Percentiles rank a stretch among this genome's conserved stretches.
Evolutionary conservation across 495 filamentous ascomycete species (phyloP).

Genomic region (Penicillium goetzii): DNA sequence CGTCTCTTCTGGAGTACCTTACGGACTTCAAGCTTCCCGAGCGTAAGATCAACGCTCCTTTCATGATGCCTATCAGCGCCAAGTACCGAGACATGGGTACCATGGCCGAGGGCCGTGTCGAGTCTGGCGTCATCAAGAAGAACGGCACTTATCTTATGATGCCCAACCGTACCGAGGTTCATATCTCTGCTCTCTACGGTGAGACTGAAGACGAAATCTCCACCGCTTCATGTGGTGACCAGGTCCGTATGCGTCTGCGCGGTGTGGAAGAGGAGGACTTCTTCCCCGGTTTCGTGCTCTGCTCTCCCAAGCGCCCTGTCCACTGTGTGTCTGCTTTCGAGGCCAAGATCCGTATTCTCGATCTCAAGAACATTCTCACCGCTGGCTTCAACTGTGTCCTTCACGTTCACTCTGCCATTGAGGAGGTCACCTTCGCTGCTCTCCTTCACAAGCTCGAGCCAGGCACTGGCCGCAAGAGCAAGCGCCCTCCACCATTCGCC

Average conservation of each 20-base stretch:
- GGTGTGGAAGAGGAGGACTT: slow-evolving; percentile 98
- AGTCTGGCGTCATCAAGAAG: slow-evolving; percentile 91
- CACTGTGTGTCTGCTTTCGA: slow-evolving; percentile 90
- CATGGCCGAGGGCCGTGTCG: slow-evolving; percentile 95
- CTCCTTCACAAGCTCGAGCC: slow-evolving; percentile 96
- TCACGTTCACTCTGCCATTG: slow-evolving; percentile 89
- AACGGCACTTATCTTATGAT: slow-evolving; percentile 83
- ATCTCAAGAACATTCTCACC: slow-evolving; percentile 89
- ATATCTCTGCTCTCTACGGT: slow-evolving; percentile 83
- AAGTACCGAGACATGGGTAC: slow-evolving; percentile 99
- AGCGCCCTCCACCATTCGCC: slow-evolving; percentile 87
- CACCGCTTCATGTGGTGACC: slow-evolving; percentile 85
- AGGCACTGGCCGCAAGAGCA: slow-evolving; percentile 92
- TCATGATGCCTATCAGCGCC: slow-evolving; percentile 97
- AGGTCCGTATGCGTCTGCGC: slow-evolving; percentile 87
- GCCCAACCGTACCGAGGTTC: slow-evolving; percentile 83
- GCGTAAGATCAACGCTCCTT: slow-evolving; percentile 94
- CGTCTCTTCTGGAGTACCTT: slow-evolving; percentile 93
- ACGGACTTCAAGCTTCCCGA: slow-evolving; percentile 89
- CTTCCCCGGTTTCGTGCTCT: slow-evolving; percentile 94
- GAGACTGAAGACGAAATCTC: slow-evolving; percentile 93
- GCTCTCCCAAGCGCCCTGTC: slow-evolving; percentile 87
- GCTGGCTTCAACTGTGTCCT: slow-evolving; percentile 90
- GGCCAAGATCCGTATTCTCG: slow-evolving; percentile 94
- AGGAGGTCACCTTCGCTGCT: slow-evolving; percentile 87